Evolutionary conservation across 768 basidiomycete genomes (phyloP).

Genomic region (Lactarius trivialis): DNA sequence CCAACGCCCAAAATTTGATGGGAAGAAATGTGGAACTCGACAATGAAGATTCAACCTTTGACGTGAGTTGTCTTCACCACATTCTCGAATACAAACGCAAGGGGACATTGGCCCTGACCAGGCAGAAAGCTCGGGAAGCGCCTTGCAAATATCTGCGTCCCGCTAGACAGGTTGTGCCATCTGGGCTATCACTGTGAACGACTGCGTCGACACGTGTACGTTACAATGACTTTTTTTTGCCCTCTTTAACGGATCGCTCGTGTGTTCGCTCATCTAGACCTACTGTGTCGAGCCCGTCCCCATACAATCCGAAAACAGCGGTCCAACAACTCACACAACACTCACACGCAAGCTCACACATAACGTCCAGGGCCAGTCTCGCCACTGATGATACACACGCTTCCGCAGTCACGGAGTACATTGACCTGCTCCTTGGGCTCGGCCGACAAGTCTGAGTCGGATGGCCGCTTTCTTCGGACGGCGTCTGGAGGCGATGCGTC

Average conservation of each 20-base stretch:
- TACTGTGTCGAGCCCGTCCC: not conserved
- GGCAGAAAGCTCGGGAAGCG: constrained; percentile 38
- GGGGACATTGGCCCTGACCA: not conserved
- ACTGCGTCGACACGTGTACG: constrained; percentile 33
- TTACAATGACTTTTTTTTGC: not conserved
- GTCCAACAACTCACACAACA: constrained; percentile 12
- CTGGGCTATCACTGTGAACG: constrained; percentile 45
- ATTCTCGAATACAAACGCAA: no score
- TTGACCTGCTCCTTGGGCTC: constrained; percentile 10
- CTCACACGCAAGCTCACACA: no score
- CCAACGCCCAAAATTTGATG: no score
- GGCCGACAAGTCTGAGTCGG: constrained; percentile 20
- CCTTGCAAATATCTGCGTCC: constrained; percentile 41
- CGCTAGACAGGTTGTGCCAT: constrained; percentile 44
- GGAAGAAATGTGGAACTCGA: no score
- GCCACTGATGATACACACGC: not conserved
- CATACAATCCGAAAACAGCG: not conserved
- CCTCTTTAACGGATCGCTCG: constrained; percentile 38
- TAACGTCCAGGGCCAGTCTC: constrained; percentile 18
- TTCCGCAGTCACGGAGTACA: not conserved
- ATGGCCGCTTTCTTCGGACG: constrained; percentile 28
- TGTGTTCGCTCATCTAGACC: constrained; percentile 26
- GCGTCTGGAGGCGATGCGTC: constrained; percentile 23
- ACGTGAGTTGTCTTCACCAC: no score
- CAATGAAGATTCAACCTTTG: no score